Base-by-base conservation (phyloP, 257 asterid species). In the Petrea volubilis region DNA sequence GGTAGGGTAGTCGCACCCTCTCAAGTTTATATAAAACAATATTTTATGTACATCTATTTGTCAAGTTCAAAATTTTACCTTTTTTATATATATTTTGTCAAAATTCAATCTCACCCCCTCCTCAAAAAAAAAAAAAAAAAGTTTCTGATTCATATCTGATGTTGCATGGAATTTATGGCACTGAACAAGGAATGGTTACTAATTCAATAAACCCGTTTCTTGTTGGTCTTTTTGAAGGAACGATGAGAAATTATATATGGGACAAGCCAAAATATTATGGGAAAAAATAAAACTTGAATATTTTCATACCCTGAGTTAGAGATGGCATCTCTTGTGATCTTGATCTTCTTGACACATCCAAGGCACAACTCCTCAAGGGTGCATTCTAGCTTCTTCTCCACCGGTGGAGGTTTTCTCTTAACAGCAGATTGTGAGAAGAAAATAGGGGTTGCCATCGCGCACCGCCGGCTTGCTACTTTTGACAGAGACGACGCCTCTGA, bases 351-450 rank as follows among this genome's bases (percentile, higher is more conserved):
- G 71, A 84, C 85, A 24, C 90, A 81, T 69, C 98, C 98, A 29
- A 55, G 77, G 80, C 89, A 92, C 73, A 92, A 70, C 66, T 94
- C 97, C 81, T 94, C 97, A 1, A 92, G 97, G 64, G 96, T 86
- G 88, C 99, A 95, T 36, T 78, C 92, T 0, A 95, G 82, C 70
- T 92, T 90, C 83, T 75, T 88, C 77, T 82, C 90, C 0, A 87
- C 74, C 3, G 93, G 88, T 8, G 68, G 91, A 17, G 91, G 92
- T 66, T 83, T 95, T 74, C 80, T 86, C 67, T 90, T 66, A 20
- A 83, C 80, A 9, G 78, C 82, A 7, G 98, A 92, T 50, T 87
- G 97, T 1, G 98, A 89, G 51, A 74, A 95, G 65, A 90, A 84
- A 25, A 95, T 95, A 0, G 97, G 97, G 29, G 87, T 82, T n/a